These are phyloP conservation scores for Endocladia muricata DNA, from an alignment of 31 red algal species.

Conservation along the genomic window DNA sequence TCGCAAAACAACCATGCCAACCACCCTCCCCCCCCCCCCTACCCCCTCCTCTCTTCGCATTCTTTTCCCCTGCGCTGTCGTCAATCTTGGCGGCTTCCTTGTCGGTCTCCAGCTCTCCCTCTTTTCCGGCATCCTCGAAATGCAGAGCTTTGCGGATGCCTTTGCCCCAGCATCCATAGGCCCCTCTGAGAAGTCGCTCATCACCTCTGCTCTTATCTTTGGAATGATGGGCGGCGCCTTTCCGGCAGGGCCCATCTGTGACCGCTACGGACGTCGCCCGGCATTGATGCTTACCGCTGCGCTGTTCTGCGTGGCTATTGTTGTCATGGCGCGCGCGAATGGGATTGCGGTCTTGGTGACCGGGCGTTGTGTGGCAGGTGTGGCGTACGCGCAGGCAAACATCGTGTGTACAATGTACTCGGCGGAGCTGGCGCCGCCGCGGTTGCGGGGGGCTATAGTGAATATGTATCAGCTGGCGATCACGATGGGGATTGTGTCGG, in stretches of 20 bases:
- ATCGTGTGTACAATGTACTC: slow-evolving; percentile 59
- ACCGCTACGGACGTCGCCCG: slow-evolving; percentile 29
- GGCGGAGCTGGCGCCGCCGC: slow-evolving; percentile 51
- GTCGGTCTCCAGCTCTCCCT: slow-evolving; percentile 57
- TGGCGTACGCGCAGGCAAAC: slow-evolving; percentile 44
- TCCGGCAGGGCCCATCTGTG: slow-evolving; percentile 38
- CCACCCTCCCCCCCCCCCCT: too few relatives aligned
- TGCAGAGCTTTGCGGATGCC: slow-evolving; percentile 18
- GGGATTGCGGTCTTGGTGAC: not conserved
- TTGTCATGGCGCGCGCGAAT: slow-evolving; percentile 13
- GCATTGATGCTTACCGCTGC: slow-evolving; percentile 32
- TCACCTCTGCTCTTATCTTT: slow-evolving; percentile 27
- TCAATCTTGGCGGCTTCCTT: slow-evolving; percentile 44
- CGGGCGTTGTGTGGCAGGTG: slow-evolving; percentile 37
- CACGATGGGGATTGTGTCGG: slow-evolving; percentile 48
- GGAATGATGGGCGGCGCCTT: slow-evolving; percentile 28
- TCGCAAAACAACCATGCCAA: too few relatives aligned
- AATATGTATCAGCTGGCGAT: slow-evolving; percentile 60
- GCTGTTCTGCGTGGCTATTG: slow-evolving; percentile 12
- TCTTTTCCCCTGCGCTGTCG: slow-evolving; percentile 8
- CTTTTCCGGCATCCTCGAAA: slow-evolving; percentile 65
- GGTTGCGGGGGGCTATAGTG: slow-evolving; percentile 35
- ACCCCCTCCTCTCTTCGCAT: too few relatives aligned
- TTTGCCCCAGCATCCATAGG: slow-evolving; percentile 3
- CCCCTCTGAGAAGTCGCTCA: slow-evolving; percentile 37